Evolutionary conservation across 202 grass and related monocot genomes (phyloP).

Genomic region (Cymbopogon flexuosus): DNA sequence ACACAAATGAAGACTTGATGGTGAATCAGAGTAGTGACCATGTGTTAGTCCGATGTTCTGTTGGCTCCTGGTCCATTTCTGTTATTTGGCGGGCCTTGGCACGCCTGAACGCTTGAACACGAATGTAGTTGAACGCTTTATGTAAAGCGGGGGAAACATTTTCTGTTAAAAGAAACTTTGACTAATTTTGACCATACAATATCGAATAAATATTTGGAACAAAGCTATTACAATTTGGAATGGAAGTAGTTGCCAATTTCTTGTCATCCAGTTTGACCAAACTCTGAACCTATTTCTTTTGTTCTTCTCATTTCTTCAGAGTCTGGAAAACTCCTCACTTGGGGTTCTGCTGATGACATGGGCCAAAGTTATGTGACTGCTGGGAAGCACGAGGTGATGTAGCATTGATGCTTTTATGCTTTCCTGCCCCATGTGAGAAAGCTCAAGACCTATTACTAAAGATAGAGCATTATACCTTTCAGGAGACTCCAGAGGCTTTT

Average conservation of each 20-base stretch:
- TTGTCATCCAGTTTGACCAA: not conserved
- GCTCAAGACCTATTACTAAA: conserved; percentile 25
- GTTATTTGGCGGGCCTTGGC: too few species aligned
- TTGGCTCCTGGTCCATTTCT: too few species aligned
- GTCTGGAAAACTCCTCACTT: conserved; percentile 84
- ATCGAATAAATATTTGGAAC: not conserved
- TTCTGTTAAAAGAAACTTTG: not conserved
- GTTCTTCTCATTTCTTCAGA: conserved; percentile 40
- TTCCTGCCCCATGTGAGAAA: not conserved
- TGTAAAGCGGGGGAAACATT: too few species aligned
- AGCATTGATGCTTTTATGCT: conserved; percentile 27
- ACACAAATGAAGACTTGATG: too few species aligned
- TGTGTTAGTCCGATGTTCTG: too few species aligned
- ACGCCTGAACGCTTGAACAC: too few species aligned
- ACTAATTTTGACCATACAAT: not conserved
- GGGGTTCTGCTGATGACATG: conserved; percentile 97
- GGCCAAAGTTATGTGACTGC: conserved; percentile 96
- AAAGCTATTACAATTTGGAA: not conserved
- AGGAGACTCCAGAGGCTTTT: conserved; percentile 94
- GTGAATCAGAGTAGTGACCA: too few species aligned
- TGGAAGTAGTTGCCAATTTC: not conserved
- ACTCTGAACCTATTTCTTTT: conserved; percentile 19
- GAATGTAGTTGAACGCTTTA: too few species aligned
- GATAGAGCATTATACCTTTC: conserved; percentile 24
- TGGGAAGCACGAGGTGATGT: conserved; percentile 87